These are phyloP conservation scores for Lanmaoa rubissima DNA, from an alignment of 768 basidiomycete species.

Conservation along the genomic window DNA sequence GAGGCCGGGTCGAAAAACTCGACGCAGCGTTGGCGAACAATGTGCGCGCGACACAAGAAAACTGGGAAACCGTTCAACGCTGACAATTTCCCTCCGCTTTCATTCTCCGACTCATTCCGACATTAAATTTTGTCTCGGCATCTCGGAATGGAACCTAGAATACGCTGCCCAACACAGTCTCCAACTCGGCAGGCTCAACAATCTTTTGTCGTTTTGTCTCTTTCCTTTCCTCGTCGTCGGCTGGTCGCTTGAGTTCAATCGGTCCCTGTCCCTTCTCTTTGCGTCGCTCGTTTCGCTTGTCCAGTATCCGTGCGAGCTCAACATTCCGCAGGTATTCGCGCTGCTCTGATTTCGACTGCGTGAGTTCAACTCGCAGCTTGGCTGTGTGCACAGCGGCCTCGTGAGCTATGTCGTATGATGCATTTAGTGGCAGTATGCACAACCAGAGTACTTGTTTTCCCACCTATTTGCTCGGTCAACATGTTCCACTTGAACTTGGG, in stretches of 20 bases:
- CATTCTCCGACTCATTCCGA: conserved; percentile 27
- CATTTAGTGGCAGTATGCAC: conserved; percentile 8
- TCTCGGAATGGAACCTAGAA: conserved; percentile 38
- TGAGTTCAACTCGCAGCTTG: conserved; percentile 86
- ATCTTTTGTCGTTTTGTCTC: conserved; percentile 17
- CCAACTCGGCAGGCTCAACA: conserved; percentile 28
- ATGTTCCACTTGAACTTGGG: conserved; percentile 99
- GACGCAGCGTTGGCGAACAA: too few species aligned
- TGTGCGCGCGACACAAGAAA: too few species aligned
- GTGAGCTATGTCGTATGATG: conserved; percentile 57
- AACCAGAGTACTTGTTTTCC: conserved; percentile 34
- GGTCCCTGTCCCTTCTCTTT: conserved; percentile 56
- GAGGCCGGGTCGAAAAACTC: too few species aligned
- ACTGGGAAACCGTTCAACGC: neutral
- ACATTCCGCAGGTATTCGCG: conserved; percentile 92
- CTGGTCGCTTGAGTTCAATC: conserved; percentile 21
- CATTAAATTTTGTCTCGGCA: conserved; percentile 11
- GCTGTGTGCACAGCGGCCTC: conserved; percentile 88
- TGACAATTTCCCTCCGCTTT: conserved; percentile 18
- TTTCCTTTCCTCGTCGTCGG: conserved; percentile 6
- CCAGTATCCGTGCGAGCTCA: conserved; percentile 82
- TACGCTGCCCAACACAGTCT: conserved; percentile 48
- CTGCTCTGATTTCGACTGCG: conserved; percentile 86
- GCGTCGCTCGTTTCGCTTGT: conserved; percentile 74
- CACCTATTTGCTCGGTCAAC: conserved; percentile 97